phyloP scores from a whole-genome alignment of 805 yeast species.

The Lipomyces oligophaga region DNA sequence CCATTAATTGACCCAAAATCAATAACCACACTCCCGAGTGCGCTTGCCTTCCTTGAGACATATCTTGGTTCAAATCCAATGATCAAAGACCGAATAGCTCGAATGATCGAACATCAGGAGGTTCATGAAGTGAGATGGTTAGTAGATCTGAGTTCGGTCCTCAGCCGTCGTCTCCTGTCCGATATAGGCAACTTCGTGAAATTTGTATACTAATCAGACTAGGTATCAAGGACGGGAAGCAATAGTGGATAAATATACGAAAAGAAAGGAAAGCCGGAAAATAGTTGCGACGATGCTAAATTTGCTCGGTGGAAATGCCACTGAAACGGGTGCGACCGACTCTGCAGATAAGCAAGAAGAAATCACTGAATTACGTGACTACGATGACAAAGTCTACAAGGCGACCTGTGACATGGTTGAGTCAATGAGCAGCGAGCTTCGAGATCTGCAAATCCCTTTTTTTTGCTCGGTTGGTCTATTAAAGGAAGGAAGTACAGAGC shows the following conservation, averaged over 20 bases:
- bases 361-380: constrained; percentile 6
- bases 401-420: constrained; percentile 16
- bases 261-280: constrained; percentile 11
- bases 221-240: constrained; percentile 20
- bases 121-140: constrained; percentile 25
- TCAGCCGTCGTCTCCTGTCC: too few species aligned
- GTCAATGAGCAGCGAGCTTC: constrained; percentile 19
- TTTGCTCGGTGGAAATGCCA: constrained; percentile 17
- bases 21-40: constrained; percentile 9
- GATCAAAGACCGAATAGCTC: constrained; percentile 5
- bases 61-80: background rate
- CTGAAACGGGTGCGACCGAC: constrained; percentile 10
- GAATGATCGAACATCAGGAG: constrained; percentile 19
- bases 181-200: too few species aligned
- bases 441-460: constrained; percentile 15
- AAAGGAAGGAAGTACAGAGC: background rate
- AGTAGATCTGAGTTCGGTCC: background rate
- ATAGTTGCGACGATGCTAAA: constrained; percentile 11
- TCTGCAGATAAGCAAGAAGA: constrained; percentile 10
- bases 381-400: constrained; percentile 21
- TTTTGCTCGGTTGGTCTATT: constrained; percentile 7
- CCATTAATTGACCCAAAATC: constrained; percentile 1
- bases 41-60: constrained; percentile 6
- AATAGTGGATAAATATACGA: constrained; percentile 10
- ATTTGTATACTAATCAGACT: too few species aligned